Evolutionary conservation across 2,329 filamentous ascomycete genomes (phyloP).

Genomic region (Graphilbum sp.): DNA sequence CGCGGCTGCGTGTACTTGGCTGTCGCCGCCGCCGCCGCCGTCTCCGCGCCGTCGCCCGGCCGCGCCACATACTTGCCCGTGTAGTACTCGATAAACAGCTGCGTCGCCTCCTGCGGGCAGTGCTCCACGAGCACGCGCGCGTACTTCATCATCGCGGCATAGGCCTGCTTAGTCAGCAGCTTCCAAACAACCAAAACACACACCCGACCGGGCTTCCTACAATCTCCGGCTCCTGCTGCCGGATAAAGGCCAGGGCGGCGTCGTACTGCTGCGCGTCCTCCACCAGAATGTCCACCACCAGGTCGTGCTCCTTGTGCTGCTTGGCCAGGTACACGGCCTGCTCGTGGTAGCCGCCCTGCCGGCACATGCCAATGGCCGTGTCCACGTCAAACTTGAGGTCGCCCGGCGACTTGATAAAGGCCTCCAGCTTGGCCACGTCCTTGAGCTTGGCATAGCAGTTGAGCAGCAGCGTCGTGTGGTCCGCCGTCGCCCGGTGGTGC

Average conservation of each 20-base stretch:
- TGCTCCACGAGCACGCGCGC: constrained; percentile 80
- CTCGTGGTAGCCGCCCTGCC: constrained; percentile 91
- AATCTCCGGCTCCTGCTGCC: constrained; percentile 62
- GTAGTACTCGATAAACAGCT: constrained; percentile 88
- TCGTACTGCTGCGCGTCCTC: constrained; percentile 86
- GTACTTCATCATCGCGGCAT: constrained; percentile 86
- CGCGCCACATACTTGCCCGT: constrained; percentile 50
- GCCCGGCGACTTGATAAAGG: constrained; percentile 89
- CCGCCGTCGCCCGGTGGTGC: constrained; percentile 78
- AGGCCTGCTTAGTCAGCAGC: constrained; percentile 49
- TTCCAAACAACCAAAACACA: too few species aligned
- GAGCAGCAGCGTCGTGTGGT: constrained; percentile 84
- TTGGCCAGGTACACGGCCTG: constrained; percentile 92
- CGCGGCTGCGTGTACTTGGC: constrained; percentile 56
- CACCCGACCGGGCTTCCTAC: constrained; percentile 31
- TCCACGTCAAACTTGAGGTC: constrained; percentile 94
- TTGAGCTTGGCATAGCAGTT: constrained; percentile 98
- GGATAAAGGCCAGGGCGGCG: constrained; percentile 83
- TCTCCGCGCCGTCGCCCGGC: not conserved
- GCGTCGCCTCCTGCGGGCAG: constrained; percentile 65
- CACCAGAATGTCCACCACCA: constrained; percentile 90
- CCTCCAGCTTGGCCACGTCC: constrained; percentile 88
- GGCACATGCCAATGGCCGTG: constrained; percentile 92
- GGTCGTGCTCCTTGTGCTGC: constrained; percentile 81
- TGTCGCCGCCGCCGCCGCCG: not conserved